phyloP scores from a whole-genome alignment of 202 grass and related monocot genomes.

The Setaria italica region DNA sequence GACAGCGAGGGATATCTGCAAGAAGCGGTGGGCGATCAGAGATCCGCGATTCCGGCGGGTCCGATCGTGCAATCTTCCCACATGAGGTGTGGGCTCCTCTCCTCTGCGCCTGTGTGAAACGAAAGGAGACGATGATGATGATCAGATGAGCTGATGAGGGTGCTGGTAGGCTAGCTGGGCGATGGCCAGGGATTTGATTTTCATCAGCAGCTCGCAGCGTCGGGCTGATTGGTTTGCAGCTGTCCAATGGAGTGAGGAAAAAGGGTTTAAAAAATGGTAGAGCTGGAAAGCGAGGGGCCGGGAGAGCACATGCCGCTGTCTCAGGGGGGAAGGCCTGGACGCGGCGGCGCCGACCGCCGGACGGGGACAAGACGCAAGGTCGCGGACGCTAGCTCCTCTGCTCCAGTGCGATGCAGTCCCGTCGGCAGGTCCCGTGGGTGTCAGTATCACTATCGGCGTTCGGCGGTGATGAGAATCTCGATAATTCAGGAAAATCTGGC shows the following conservation, averaged over 20 bases:
- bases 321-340: neutral
- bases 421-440: no score
- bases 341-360: neutral
- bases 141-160: neutral
- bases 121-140: neutral
- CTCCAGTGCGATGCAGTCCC: neutral
- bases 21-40: neutral
- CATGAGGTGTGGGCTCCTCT: neutral
- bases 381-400: neutral
- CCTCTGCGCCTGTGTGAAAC: neutral
- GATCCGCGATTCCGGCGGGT: neutral
- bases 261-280: neutral
- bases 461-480: no score
- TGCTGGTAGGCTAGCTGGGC: neutral
- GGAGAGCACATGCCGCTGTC: conserved; percentile 20
- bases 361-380: neutral
- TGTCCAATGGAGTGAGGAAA: neutral
- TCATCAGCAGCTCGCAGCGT: neutral
- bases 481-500: no score
- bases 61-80: neutral
- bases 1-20: conserved; percentile 35
- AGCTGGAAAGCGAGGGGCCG: neutral
- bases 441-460: no score
- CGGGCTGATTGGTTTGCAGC: conserved; percentile 4
- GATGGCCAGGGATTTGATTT: neutral